Evolutionary conservation across 2,329 filamentous ascomycete species (phyloP), one percentile per base, ranked within the genome.

Genomic region (Scedosporium minutisporum): DNA sequence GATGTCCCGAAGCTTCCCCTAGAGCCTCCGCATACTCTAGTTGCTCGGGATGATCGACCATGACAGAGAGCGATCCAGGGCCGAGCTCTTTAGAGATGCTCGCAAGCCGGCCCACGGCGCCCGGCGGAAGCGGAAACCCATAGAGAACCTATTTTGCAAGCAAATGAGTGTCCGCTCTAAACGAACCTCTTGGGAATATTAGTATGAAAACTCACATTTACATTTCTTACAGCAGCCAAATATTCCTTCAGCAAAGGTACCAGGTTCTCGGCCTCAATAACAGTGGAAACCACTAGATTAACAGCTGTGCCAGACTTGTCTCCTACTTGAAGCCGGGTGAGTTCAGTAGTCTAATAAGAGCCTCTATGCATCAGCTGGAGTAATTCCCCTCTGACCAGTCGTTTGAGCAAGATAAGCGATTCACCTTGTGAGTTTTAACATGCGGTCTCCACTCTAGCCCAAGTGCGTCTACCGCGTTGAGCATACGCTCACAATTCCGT

Each of bases 401-500:
- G 57, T 10, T n/a, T 59, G 21, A 38, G 18, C 51, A 23, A n/a
- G 58, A 29, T 42, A 12, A 46, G 3, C 21, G 44, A 62, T 69
- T 62, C 73, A 87, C 88, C 78, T 95, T 95, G 73, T 95, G 90
- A 23, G 89, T 92, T 75, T 95, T 95, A 64, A 93, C 85, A 71
- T 95, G 90, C 1, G 88, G 87, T 64, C 90, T 79, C 77, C 91
- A 93, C 6, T 80, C 81, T 25, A 93, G 78, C 0, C 80, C 77
- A 14, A 93, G 74, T 59, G 75, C 74, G 48, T 80, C 71, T 14
- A 82, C 81, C 0, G 88, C 83, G 12, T 85, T 77, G 6, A 91
- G 81, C 88, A 95, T 93, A 42, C 83, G 78, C 64, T 78, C 74
- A 73, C 90, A 93, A 69, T 93, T 91, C 58, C 80, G 76, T 62